Percentiles rank a stretch among this genome's conserved stretches.
phyloP scores from a whole-genome alignment of 192 early-diverging fungal species.

The Coemansia sp. region DNA sequence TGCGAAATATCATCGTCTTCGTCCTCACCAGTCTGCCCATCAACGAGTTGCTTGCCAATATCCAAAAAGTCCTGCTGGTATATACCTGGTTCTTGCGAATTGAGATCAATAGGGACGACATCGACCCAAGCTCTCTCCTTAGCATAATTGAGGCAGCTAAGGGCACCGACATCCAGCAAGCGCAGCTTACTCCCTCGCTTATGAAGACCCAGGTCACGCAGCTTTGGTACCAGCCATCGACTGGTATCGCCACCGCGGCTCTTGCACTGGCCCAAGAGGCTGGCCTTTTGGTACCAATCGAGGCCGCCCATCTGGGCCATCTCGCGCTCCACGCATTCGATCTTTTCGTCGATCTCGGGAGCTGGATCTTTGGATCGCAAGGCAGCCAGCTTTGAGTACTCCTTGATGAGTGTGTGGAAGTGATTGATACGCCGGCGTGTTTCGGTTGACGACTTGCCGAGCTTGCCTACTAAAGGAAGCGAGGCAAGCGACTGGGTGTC shows the following conservation, averaged over 20 bases:
- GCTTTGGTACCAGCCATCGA: conserved; percentile 72
- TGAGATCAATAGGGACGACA: conserved; percentile 82
- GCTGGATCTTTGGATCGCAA: conserved; percentile 24
- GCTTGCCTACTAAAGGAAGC: conserved; percentile 21
- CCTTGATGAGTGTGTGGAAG: conserved; percentile 82
- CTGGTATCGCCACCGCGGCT: conserved; percentile 78
- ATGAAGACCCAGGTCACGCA: conserved; percentile 44
- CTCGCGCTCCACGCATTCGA: conserved; percentile 21
- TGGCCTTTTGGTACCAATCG: conserved; percentile 86
- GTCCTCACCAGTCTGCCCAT: conserved; percentile 12
- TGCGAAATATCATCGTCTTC: conserved; percentile 33
- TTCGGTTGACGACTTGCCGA: conserved; percentile 63
- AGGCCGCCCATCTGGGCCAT: conserved; percentile 74
- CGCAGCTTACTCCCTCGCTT: conserved; percentile 32
- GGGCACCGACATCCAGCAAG: conserved; percentile 84
- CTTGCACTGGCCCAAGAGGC: conserved; percentile 79
- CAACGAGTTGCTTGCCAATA: conserved; percentile 19
- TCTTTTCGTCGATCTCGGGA: conserved; percentile 58
- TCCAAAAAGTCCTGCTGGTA: conserved; percentile 83
- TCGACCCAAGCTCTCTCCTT: conserved; percentile 68
- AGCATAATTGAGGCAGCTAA: conserved; percentile 75
- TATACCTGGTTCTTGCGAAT: conserved; percentile 75
- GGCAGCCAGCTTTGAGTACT: conserved; percentile 58
- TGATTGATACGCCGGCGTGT: conserved; percentile 71
- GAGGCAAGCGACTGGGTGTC: not conserved